A percentile compares a stretch with the other conserved stretches of the same genome.
Conservation (phyloP, 2,329 filamentous ascomycete genomes). For the Phoma sp. region DNA sequence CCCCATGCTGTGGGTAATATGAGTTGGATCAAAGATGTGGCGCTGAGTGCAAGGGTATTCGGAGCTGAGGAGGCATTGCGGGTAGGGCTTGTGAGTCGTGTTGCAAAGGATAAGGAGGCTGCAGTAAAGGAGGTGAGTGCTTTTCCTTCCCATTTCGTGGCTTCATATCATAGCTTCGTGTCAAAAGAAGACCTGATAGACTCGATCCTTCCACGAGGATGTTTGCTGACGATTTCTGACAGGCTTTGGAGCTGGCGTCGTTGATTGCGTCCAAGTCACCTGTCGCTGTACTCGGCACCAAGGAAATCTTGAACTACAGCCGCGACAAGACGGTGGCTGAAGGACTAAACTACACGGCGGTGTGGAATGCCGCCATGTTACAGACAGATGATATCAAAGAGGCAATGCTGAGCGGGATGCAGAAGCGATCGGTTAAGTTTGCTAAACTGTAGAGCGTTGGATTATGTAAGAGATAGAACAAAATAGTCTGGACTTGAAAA, state of each 20-base stretch:
- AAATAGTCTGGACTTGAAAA: neutral
- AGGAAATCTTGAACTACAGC: slow-evolving; percentile 82
- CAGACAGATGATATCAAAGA: slow-evolving; percentile 79
- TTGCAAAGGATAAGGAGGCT: slow-evolving; percentile 65
- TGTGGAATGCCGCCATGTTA: slow-evolving; percentile 86
- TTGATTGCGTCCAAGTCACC: slow-evolving; percentile 82
- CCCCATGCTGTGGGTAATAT: slow-evolving; percentile 74
- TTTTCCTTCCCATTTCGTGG: neutral
- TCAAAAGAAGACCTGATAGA: too few species aligned
- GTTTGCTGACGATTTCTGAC: neutral
- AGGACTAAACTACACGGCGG: slow-evolving; percentile 78
- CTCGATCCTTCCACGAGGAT: too few species aligned
- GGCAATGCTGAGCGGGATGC: slow-evolving; percentile 76
- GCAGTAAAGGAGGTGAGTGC: slow-evolving; percentile 28
- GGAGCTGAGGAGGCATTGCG: slow-evolving; percentile 69
- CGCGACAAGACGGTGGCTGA: slow-evolving; percentile 79
- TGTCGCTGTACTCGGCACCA: slow-evolving; percentile 84
- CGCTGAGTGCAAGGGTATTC: slow-evolving; percentile 73
- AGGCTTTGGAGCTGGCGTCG: slow-evolving; percentile 66
- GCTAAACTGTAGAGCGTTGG: slow-evolving; percentile 70
- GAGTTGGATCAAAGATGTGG: slow-evolving; percentile 82
- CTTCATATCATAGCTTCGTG: neutral
- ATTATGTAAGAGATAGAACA: too few species aligned
- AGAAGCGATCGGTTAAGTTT: slow-evolving; percentile 81
- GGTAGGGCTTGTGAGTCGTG: slow-evolving; percentile 73